These are phyloP conservation scores for Apophysomyces elegans DNA, from an alignment of 371 early-diverging fungal genomes.

Conservation along the genomic window DNA sequence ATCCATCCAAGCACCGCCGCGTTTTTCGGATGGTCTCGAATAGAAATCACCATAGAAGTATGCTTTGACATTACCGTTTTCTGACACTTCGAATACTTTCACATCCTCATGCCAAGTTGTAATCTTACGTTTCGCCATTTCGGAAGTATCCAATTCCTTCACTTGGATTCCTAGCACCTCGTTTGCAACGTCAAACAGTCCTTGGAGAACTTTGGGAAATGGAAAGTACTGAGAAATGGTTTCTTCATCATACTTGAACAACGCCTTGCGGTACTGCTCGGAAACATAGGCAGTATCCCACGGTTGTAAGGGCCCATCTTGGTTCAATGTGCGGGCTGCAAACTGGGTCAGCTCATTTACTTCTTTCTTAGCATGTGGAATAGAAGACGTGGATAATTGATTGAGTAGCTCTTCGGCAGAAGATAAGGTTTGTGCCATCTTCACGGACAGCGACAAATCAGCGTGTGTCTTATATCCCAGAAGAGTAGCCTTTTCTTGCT, in stretches of 20 bases:
- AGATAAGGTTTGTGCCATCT: constrained; percentile 62
- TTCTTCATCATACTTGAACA: constrained; percentile 66
- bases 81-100: constrained; percentile 65
- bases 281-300: constrained; percentile 64
- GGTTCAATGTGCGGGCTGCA: constrained; percentile 43
- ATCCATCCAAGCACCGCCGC: constrained; percentile 81
- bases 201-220: constrained; percentile 64
- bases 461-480: constrained; percentile 62
- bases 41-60: constrained; percentile 76
- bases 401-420: constrained; percentile 56
- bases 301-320: constrained; percentile 53
- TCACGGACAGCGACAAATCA: constrained; percentile 63
- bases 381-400: constrained; percentile 51
- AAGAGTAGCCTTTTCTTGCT: constrained; percentile 56
- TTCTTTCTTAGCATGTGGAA: constrained; percentile 54
- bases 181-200: constrained; percentile 62
- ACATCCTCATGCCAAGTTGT: constrained; percentile 70
- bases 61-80: constrained; percentile 54
- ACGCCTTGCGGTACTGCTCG: constrained; percentile 64
- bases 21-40: constrained; percentile 66
- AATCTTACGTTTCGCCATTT: constrained; percentile 41
- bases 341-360: constrained; percentile 51
- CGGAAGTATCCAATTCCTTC: constrained; percentile 41
- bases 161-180: constrained; percentile 65
- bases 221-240: constrained; percentile 66